phyloP scores from a whole-genome alignment of 2,329 filamentous ascomycete species.

The Fusarium sp. region DNA sequence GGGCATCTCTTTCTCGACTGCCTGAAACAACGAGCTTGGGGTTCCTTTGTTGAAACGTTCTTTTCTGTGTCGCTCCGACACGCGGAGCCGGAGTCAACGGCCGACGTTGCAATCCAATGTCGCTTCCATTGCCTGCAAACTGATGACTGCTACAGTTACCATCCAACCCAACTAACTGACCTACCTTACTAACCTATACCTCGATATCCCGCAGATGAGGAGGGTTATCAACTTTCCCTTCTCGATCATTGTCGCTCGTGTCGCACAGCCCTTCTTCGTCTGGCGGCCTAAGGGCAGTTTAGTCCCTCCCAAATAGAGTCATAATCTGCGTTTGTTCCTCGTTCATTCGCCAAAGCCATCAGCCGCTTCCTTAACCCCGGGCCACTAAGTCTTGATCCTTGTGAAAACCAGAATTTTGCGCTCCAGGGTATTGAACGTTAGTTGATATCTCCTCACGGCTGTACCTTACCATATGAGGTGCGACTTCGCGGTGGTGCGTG shows the following conservation, averaged over 20 bases:
- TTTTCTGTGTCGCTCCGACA: not conserved
- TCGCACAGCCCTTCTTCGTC: not conserved
- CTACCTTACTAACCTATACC: conserved; percentile 6
- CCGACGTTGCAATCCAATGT: conserved; percentile 18
- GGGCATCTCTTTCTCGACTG: not conserved
- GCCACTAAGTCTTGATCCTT: not conserved
- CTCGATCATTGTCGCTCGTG: not conserved
- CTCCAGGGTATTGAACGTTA: not conserved
- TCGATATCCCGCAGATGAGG: not conserved
- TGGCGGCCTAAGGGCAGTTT: not conserved
- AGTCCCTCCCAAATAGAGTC: not conserved
- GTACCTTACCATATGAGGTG: not conserved
- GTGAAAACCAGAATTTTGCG: not conserved
- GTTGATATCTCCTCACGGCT: not conserved
- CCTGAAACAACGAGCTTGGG: conserved; percentile 12
- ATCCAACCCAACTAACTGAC: not conserved
- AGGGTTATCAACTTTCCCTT: not conserved
- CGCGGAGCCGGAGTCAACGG: not conserved
- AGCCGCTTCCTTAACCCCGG: not conserved
- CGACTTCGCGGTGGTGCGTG: not conserved
- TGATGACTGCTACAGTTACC: not conserved
- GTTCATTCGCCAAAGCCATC: not conserved
- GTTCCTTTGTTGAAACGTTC: not conserved
- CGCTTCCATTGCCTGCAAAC: not conserved
- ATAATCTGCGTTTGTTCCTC: conserved; percentile 1